Conservation (phyloP, 371 early-diverging fungal genomes). For the Circinella umbellata region DNA sequence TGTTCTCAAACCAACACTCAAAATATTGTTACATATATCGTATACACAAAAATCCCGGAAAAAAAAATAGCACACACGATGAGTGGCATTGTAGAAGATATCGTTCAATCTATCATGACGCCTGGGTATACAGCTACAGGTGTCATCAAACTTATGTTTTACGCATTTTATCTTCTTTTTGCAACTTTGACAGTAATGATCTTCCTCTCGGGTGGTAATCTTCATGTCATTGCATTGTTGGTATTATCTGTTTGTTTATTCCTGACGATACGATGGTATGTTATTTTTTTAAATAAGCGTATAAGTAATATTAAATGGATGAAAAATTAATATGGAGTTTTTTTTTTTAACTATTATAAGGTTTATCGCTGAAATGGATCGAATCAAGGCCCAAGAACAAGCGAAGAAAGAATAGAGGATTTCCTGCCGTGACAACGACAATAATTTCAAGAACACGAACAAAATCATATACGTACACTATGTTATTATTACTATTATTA, state of each 20-base stretch:
- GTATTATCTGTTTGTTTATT: constrained; percentile 57
- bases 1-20: neutral
- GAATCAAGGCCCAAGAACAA: constrained; percentile 12
- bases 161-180: constrained; percentile 63
- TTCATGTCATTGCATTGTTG: constrained; percentile 59
- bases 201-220: constrained; percentile 50
- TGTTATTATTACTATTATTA: neutral
- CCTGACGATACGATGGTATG: constrained; percentile 61
- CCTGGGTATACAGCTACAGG: constrained; percentile 63
- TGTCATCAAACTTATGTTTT: constrained; percentile 59
- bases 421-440: too few relatives aligned
- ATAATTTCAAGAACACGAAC: too few relatives aligned
- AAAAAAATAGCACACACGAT: neutral
- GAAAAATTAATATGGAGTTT: neutral
- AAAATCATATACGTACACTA: too few relatives aligned
- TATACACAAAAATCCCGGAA: too few relatives aligned
- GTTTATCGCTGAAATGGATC: constrained; percentile 32
- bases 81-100: constrained; percentile 36
- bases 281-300: too few relatives aligned
- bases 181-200: constrained; percentile 47
- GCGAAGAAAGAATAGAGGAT: constrained; percentile 6
- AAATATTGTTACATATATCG: neutral
- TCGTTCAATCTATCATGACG: constrained; percentile 59
- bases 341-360: constrained; percentile 10
- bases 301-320: neutral